phyloP scores from a whole-genome alignment of 768 basidiomycete species.

The Serendipita sp. region DNA sequence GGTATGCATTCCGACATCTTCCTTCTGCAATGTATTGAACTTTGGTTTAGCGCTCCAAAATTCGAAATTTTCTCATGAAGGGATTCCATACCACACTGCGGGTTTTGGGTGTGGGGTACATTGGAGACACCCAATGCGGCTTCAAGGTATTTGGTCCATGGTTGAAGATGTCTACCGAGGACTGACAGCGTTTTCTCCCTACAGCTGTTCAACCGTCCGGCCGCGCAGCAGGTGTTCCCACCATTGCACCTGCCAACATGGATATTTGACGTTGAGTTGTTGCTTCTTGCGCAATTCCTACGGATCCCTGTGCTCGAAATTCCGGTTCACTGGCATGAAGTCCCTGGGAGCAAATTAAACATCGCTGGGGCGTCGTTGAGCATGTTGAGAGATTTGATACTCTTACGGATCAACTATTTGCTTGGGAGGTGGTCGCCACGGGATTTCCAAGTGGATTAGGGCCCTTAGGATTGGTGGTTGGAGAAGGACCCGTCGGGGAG shows the following conservation, averaged over 20 bases:
- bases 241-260: constrained; percentile 75
- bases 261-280: constrained; percentile 94
- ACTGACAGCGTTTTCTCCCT: neutral
- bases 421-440: constrained; percentile 51
- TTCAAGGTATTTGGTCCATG: constrained; percentile 43
- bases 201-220: constrained; percentile 60
- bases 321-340: constrained; percentile 85
- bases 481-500: no score
- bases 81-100: constrained; percentile 79
- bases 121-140: constrained; percentile 91
- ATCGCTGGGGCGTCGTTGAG: constrained; percentile 71
- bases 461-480: neutral
- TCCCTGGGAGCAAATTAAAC: constrained; percentile 80
- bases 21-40: neutral
- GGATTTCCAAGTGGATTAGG: constrained; percentile 9
- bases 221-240: constrained; percentile 73
- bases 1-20: constrained; percentile 26
- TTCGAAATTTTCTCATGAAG: constrained; percentile 90
- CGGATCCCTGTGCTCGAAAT: constrained; percentile 72
- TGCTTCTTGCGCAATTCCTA: constrained; percentile 68
- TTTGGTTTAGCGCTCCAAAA: constrained; percentile 49
- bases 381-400: constrained; percentile 76
- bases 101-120: constrained; percentile 76
- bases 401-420: constrained; percentile 68
- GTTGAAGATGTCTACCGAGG: neutral